Evolutionary conservation across 371 early-diverging fungal genomes (phyloP).

Genomic region (Haplosporangium sp.): DNA sequence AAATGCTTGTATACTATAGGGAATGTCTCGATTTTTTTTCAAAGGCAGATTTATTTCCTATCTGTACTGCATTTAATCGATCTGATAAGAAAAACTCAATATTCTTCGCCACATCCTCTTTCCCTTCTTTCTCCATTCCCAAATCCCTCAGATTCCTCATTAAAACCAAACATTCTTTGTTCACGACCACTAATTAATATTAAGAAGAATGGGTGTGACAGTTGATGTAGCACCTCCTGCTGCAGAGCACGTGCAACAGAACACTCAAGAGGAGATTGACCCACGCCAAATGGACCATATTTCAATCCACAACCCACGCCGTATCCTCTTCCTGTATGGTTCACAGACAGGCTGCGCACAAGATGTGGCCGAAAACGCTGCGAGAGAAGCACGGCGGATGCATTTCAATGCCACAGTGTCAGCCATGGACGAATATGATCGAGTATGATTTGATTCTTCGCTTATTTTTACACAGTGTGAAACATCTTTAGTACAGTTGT

Average conservation of each 20-base stretch:
- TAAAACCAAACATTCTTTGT: background rate
- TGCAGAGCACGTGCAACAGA: conserved; percentile 7
- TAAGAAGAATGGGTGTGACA: conserved; percentile 3
- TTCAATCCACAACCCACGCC: conserved; percentile 45
- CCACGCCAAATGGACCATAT: conserved; percentile 40
- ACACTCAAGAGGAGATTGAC: conserved; percentile 23
- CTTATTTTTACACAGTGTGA: background rate
- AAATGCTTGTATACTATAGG: too few species aligned
- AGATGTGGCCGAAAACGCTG: conserved; percentile 84
- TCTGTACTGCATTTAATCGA: background rate
- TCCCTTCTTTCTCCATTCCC: background rate
- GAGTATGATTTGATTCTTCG: conserved; percentile 53
- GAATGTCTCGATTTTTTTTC: too few species aligned
- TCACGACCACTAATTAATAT: background rate
- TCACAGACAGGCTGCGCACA: conserved; percentile 89
- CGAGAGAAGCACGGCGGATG: conserved; percentile 81
- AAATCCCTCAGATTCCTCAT: background rate
- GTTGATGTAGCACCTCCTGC: background rate
- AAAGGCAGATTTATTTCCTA: background rate
- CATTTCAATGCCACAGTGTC: conserved; percentile 72
- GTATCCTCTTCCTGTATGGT: conserved; percentile 83
- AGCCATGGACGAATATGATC: conserved; percentile 87
- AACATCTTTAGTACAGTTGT: background rate
- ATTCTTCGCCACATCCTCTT: background rate
- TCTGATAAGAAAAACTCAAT: conserved; percentile 9